Percentiles rank a stretch among this genome's conserved stretches.
Evolutionary conservation across 192 early-diverging fungal species (phyloP).

Genomic region (Backusella macrospora): DNA sequence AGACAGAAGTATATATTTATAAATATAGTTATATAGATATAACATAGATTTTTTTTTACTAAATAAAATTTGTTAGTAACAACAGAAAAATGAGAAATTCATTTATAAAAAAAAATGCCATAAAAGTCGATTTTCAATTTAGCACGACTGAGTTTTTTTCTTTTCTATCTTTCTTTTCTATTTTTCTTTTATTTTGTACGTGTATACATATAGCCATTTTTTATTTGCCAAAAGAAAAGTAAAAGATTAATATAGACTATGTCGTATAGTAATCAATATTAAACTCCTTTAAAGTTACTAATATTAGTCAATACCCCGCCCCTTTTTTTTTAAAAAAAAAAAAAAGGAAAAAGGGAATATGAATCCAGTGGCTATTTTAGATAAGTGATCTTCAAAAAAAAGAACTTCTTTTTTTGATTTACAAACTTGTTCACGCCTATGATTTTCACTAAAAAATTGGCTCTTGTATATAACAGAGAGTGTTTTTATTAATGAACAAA

Average conservation of each 20-base stretch:
- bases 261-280: neutral
- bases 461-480: too few species aligned
- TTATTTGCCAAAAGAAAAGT: neutral
- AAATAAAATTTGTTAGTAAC: neutral
- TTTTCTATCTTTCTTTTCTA: neutral
- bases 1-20: constrained; percentile 2
- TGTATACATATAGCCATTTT: too few species aligned
- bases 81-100: neutral
- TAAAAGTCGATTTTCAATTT: neutral
- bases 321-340: neutral
- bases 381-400: too few species aligned
- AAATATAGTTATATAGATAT: neutral
- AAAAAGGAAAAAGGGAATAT: neutral
- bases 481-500: neutral
- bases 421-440: too few species aligned
- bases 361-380: too few species aligned
- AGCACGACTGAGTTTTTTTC: neutral
- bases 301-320: neutral
- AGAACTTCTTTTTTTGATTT: too few species aligned
- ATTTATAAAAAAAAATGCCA: neutral
- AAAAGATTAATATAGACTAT: neutral
- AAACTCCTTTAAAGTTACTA: neutral
- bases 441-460: too few species aligned
- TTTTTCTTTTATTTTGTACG: neutral
- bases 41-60: neutral